phyloP scores from a whole-genome alignment of 352 stramenopile genomes.

The Phytophthora lateralis region DNA sequence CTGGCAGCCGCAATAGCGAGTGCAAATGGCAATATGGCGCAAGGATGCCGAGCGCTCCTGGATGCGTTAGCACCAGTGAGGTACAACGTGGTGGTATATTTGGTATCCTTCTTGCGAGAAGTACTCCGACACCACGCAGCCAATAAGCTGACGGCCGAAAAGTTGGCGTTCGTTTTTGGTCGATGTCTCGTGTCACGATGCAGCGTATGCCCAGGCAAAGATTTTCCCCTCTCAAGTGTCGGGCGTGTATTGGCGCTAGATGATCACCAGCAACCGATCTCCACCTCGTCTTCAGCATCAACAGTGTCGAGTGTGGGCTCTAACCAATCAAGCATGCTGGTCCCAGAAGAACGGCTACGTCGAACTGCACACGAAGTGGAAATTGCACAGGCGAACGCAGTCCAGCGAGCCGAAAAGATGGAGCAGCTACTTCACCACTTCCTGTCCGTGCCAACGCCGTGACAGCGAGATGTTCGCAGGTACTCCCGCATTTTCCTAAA shows the following conservation, averaged over 20 bases:
- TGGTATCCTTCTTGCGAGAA: conserved; percentile 96
- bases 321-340: conserved; percentile 39
- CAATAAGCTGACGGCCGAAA: conserved; percentile 78
- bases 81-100: conserved; percentile 98
- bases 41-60: conserved; percentile 73
- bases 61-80: conserved; percentile 91
- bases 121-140: conserved; percentile 73
- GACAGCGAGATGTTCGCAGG: conserved; percentile 25
- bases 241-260: conserved; percentile 28
- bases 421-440: conserved; percentile 73
- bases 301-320: conserved; percentile 37
- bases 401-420: conserved; percentile 71
- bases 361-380: conserved; percentile 62
- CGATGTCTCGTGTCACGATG: conserved; percentile 69
- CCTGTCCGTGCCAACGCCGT: conserved; percentile 58
- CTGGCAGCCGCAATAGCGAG: conserved; percentile 70
- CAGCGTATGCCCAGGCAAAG: conserved; percentile 28
- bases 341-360: conserved; percentile 67
- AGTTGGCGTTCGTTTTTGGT: conserved; percentile 78
- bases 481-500: conserved; percentile 5
- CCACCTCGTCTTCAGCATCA: conserved; percentile 42
- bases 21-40: conserved; percentile 74
- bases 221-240: conserved; percentile 7
- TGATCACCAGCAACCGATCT: conserved; percentile 28
- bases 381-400: conserved; percentile 54